These are phyloP conservation scores for Cladorrhinum samala DNA, from an alignment of 495 filamentous ascomycete genomes.

Conservation along the genomic window DNA sequence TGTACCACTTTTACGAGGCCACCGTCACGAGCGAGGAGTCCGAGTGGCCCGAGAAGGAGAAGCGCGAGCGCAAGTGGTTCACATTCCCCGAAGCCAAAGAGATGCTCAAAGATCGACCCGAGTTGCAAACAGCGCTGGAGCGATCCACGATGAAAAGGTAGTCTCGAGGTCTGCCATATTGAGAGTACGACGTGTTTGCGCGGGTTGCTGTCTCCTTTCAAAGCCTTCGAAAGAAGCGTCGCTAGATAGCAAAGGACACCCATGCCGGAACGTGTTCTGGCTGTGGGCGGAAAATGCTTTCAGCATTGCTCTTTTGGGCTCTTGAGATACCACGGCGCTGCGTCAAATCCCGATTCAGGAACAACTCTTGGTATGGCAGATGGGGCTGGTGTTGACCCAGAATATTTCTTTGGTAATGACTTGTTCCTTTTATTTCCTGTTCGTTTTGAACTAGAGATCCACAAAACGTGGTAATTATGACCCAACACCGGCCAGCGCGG, in stretches of 20 bases:
- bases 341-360: not conserved
- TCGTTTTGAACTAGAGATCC: not conserved
- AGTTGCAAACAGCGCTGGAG: slow-evolving; percentile 80
- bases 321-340: not conserved
- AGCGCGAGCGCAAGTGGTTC: slow-evolving; percentile 85
- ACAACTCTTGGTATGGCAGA: not conserved
- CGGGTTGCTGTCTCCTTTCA: not conserved
- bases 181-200: not conserved
- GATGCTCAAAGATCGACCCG: slow-evolving; percentile 70
- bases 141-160: slow-evolving; percentile 63
- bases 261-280: not conserved
- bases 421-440: not conserved
- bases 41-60: slow-evolving; percentile 92
- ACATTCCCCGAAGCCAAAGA: slow-evolving; percentile 72
- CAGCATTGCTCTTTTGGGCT: not conserved
- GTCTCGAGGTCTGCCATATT: slow-evolving; percentile 14
- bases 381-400: not conserved
- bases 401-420: not conserved
- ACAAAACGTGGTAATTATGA: not conserved
- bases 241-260: not conserved
- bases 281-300: not conserved
- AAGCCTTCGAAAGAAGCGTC: not conserved
- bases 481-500: not conserved
- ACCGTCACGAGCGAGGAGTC: slow-evolving; percentile 72
- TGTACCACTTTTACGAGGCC: slow-evolving; percentile 86